Evolutionary conservation across 148 eudicot genomes (phyloP), one percentile per base, ranked within the genome.

Genomic region (Suaeda aralocaspica): DNA sequence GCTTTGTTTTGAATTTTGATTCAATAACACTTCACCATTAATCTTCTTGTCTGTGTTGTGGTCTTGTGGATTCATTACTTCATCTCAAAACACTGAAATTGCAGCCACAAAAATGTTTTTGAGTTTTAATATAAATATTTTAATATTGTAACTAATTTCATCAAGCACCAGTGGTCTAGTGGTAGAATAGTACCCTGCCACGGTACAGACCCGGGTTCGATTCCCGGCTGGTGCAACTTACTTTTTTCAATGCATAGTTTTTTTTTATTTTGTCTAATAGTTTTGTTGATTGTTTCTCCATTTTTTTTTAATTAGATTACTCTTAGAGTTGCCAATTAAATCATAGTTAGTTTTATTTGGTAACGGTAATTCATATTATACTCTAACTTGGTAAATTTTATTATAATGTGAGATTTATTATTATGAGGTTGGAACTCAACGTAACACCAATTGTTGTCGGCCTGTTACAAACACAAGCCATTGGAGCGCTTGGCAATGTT

Each of bases 101-200:
- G 18, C 19, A 11, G 33, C 34, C 19, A 57, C 18, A 25, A 1
- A 0, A 9, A n/a, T n/a, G 9, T 25, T 56, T 21, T 22, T 11
- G 6, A 1, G 1, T 9, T 56, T 9, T 12, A 11, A 0, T n/a
- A 2, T 0, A 6, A 8, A 6, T 25, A 26, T 3, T 24, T 9
- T 13, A 21, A 24, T 0, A 25, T 1, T 0, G 0, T 10, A 10
- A 12, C 0, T 58, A 1, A 2, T 2, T 34, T 0, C 48, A 36
- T n/a, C 3, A 0, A 61, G 66, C 49, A 41, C 50, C 67, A 63
- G 84, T 81, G 76, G 81, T 81, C 81, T 80, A 76, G 77, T 80
- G 81, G 81, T 77, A 81, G 81, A 81, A 81, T 81, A 70, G 81
- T 77, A 81, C 81, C 79, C 81, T 77, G 78, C 79, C 84, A 81